phyloP scores from a whole-genome alignment of 306 rosid species.

The Inga leiocalycina region DNA sequence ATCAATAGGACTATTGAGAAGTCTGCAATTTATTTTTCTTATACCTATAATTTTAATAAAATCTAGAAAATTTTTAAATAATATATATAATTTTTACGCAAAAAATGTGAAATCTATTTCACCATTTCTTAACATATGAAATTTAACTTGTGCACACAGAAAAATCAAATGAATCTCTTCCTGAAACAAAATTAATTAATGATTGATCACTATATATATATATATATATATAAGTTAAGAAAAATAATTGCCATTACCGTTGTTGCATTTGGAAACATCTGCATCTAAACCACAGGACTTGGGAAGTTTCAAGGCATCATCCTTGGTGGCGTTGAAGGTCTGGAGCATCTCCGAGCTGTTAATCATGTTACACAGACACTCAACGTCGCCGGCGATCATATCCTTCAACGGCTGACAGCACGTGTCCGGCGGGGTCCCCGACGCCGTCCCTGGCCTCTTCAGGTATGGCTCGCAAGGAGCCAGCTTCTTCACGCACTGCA shows the following conservation, averaged over 20 bases:
- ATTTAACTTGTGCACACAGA: too few relatives aligned
- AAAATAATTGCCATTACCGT: not conserved
- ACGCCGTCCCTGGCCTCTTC: conserved; percentile 17
- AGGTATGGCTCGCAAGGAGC: conserved; percentile 43
- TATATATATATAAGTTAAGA: too few relatives aligned
- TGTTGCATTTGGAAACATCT: conserved; percentile 14
- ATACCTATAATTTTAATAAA: too few relatives aligned
- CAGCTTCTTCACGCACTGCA: conserved; percentile 40
- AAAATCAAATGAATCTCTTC: too few relatives aligned
- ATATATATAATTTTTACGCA: not conserved
- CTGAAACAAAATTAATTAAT: too few relatives aligned
- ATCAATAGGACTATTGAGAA: too few relatives aligned
- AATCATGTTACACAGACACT: conserved; percentile 45
- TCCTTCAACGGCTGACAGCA: conserved; percentile 49
- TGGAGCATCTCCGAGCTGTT: conserved; percentile 14
- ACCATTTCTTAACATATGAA: too few relatives aligned
- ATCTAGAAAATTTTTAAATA: too few relatives aligned
- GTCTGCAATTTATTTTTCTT: too few relatives aligned
- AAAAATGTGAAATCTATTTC: too few relatives aligned
- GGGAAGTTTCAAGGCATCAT: conserved; percentile 42
- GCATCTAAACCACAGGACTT: conserved; percentile 41
- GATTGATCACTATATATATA: too few relatives aligned
- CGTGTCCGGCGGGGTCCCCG: not conserved
- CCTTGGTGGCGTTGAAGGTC: conserved; percentile 38
- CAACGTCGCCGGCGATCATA: conserved; percentile 25